These are phyloP conservation scores for Licmophora abbreviata DNA, from an alignment of 108 stramenopile genomes.

Conservation along the genomic window DNA sequence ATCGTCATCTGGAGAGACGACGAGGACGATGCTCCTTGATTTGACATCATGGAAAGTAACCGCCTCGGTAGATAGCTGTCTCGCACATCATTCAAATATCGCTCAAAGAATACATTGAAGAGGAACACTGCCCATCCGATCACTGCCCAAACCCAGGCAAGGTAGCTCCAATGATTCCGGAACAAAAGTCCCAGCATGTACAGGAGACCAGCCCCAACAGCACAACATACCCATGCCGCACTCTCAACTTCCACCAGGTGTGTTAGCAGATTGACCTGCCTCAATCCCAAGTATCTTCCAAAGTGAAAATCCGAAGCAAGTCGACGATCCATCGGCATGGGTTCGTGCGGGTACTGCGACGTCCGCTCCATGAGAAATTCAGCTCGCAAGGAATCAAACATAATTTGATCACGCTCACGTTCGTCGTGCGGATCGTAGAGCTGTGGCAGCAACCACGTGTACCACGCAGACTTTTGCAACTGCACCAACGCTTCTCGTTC, in stretches of 20 bases:
- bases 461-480: background rate
- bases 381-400: constrained; percentile 19
- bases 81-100: background rate
- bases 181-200: too few relatives aligned
- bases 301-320: constrained; percentile 23
- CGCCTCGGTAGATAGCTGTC: background rate
- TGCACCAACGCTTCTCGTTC: background rate
- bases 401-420: background rate
- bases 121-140: constrained; percentile 20
- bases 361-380: constrained; percentile 35
- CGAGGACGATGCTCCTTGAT: background rate
- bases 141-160: constrained; percentile 27
- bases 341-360: constrained; percentile 19
- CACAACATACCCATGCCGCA: too few relatives aligned
- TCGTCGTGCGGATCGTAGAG: background rate
- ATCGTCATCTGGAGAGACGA: background rate
- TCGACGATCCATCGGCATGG: background rate
- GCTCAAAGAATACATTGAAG: constrained; percentile 11
- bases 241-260: too few relatives aligned
- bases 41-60: too few relatives aligned
- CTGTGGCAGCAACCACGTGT: background rate
- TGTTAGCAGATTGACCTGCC: background rate
- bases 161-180: background rate
- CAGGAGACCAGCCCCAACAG: too few relatives aligned
- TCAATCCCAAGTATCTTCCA: constrained; percentile 24